phyloP scores from a whole-genome alignment of 2,329 filamentous ascomycete genomes.

The Myriosclerotinia scirpicola region DNA sequence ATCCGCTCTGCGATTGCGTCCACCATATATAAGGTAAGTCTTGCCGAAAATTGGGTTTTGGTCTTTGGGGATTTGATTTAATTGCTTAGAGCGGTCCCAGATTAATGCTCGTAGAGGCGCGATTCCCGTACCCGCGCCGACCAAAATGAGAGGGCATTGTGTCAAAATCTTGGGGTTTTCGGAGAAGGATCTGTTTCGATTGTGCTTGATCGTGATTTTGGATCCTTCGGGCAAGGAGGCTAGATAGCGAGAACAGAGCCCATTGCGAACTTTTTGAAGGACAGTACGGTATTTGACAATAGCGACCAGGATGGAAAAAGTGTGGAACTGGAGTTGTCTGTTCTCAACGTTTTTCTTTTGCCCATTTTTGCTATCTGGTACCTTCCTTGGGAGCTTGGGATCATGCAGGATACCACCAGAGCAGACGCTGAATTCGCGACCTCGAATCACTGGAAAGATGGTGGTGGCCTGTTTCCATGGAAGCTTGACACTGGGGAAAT shows the following conservation, averaged over 20 bases:
- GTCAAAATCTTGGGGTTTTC: slow-evolving; percentile 48
- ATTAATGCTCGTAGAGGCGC: slow-evolving; percentile 81
- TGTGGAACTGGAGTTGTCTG: no score
- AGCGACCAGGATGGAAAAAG: slow-evolving; percentile 73
- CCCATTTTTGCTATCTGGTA: no score
- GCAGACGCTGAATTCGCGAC: slow-evolving; percentile 90
- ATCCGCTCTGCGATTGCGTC: slow-evolving; percentile 71
- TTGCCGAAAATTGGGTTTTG: slow-evolving; percentile 35
- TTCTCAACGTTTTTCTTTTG: background rate
- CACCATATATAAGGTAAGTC: slow-evolving; percentile 75
- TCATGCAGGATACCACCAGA: slow-evolving; percentile 57
- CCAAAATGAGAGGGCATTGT: slow-evolving; percentile 62
- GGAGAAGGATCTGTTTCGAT: slow-evolving; percentile 55
- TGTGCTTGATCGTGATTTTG: slow-evolving; percentile 45
- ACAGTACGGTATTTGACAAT: slow-evolving; percentile 91
- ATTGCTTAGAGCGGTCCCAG: slow-evolving; percentile 60
- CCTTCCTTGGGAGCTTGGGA: no score
- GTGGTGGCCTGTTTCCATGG: slow-evolving; percentile 71
- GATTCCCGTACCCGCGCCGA: slow-evolving; percentile 83
- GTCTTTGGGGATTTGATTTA: slow-evolving; percentile 28
- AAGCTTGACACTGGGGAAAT: slow-evolving; percentile 82
- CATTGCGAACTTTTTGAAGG: slow-evolving; percentile 78
- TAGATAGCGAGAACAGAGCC: slow-evolving; percentile 88
- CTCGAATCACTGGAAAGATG: slow-evolving; percentile 78
- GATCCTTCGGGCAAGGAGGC: slow-evolving; percentile 59